A percentile compares a stretch with the other conserved stretches of the same genome.
phyloP scores from a whole-genome alignment of 2,329 filamentous ascomycete genomes.

The Seiridium unicorne region DNA sequence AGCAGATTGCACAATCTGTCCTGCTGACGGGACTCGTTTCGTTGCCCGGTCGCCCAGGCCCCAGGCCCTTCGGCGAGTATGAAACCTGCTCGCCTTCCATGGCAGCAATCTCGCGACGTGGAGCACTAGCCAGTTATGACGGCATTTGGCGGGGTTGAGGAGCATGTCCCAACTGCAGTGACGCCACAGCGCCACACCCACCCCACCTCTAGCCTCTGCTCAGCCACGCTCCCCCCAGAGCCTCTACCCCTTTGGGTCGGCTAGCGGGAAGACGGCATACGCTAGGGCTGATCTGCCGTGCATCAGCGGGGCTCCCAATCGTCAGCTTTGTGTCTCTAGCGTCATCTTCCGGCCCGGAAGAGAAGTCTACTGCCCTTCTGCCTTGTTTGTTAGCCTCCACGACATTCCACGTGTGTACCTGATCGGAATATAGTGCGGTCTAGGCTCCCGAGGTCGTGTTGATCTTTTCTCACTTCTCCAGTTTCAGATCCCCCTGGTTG shows the following conservation, averaged over 20 bases:
- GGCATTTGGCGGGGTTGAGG: not conserved
- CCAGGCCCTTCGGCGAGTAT: not conserved
- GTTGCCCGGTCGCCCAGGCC: no score
- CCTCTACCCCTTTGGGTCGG: not conserved
- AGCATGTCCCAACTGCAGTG: not conserved
- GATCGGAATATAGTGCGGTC: no score
- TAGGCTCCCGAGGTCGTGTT: no score
- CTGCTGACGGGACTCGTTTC: not conserved
- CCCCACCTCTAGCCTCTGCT: not conserved
- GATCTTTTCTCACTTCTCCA: no score
- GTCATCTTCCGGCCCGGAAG: not conserved
- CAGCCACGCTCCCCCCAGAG: not conserved
- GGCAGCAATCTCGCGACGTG: not conserved
- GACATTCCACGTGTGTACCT: no score
- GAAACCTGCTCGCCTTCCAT: not conserved
- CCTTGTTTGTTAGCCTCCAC: not conserved
- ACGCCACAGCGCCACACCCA: not conserved
- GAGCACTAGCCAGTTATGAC: not conserved
- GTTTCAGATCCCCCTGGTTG: no score
- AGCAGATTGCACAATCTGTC: not conserved
- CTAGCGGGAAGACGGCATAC: not conserved
- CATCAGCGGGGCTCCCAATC: not conserved
- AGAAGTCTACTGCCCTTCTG: not conserved
- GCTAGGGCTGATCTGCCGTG: conserved; percentile 3
- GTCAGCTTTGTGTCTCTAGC: not conserved